A percentile compares a stretch with the other conserved stretches of the same genome.
Conservation (phyloP, 2,329 filamentous ascomycete species). For the Aspergillus fijiensis region DNA sequence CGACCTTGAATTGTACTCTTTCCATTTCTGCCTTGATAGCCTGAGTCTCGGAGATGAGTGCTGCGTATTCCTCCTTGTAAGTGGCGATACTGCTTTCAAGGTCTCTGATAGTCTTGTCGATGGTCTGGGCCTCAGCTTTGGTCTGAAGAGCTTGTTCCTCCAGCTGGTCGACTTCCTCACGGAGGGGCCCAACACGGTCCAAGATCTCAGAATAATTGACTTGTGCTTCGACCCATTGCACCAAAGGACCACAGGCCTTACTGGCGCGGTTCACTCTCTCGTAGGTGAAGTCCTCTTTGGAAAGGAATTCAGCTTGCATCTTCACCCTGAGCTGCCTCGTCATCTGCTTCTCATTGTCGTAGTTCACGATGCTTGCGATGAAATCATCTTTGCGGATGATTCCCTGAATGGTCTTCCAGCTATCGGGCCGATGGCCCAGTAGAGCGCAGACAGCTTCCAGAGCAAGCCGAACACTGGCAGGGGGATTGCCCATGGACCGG, state of each 20-base stretch:
- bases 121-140: slow-evolving; percentile 87
- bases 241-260: slow-evolving; percentile 93
- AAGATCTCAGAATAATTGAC: slow-evolving; percentile 98
- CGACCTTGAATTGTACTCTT: slow-evolving; percentile 95
- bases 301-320: slow-evolving; percentile 91
- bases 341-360: slow-evolving; percentile 95
- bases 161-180: slow-evolving; percentile 82
- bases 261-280: slow-evolving; percentile 94
- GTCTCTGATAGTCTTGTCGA: slow-evolving; percentile 79
- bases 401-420: slow-evolving; percentile 87
- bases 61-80: slow-evolving; percentile 95
- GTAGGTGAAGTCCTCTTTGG: slow-evolving; percentile 92
- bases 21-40: slow-evolving; percentile 97
- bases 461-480: slow-evolving; percentile 83
- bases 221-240: slow-evolving; percentile 96
- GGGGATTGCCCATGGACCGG: slow-evolving; percentile 91
- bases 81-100: slow-evolving; percentile 88
- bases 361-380: slow-evolving; percentile 95
- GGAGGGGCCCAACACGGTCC: slow-evolving; percentile 86
- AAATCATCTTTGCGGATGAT: slow-evolving; percentile 93
- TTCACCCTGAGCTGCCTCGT: slow-evolving; percentile 75
- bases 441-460: slow-evolving; percentile 96
- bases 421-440: slow-evolving; percentile 82
- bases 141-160: slow-evolving; percentile 89
- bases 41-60: slow-evolving; percentile 93